A percentile compares a stretch with the other conserved stretches of the same genome.
Evolutionary conservation across 192 early-diverging fungal genomes (phyloP).

Genomic region (Chytriomyces sp.): DNA sequence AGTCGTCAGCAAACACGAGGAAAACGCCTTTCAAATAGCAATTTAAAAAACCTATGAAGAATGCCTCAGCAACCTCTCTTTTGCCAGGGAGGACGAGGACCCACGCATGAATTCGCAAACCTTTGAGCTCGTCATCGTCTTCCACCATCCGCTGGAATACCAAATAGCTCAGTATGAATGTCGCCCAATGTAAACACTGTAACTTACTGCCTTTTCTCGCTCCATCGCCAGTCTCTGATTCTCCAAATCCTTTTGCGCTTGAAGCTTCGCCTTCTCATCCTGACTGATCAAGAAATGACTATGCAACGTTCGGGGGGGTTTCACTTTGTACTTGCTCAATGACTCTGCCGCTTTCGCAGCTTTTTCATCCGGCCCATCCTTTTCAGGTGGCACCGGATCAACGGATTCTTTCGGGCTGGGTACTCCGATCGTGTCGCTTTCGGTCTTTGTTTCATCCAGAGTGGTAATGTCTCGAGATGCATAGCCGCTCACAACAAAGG

Average conservation of each 20-base stretch:
- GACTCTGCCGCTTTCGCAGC: neutral
- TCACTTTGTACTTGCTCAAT: conserved; percentile 36
- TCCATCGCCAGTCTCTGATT: conserved; percentile 33
- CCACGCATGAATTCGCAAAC: conserved; percentile 64
- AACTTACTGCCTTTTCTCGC: conserved; percentile 40
- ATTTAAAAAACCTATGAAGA: conserved; percentile 53
- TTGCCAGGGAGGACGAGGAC: conserved; percentile 64
- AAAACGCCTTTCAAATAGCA: neutral
- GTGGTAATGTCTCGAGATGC: conserved; percentile 56
- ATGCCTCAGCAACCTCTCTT: conserved; percentile 62
- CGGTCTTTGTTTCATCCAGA: conserved; percentile 56
- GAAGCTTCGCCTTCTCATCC: conserved; percentile 47
- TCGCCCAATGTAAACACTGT: neutral
- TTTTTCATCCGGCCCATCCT: conserved; percentile 1
- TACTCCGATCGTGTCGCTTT: conserved; percentile 44
- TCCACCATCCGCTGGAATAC: conserved; percentile 39
- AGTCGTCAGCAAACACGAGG: neutral
- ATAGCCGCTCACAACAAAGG: conserved; percentile 65
- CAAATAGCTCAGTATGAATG: neutral
- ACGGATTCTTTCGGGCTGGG: neutral
- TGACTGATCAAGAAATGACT: conserved; percentile 59
- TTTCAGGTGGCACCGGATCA: neutral
- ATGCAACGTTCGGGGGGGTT: conserved; percentile 52
- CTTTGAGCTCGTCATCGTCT: conserved; percentile 63
- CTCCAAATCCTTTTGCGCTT: conserved; percentile 44